Percentiles rank a stretch among this genome's conserved stretches.
These are phyloP conservation scores for Metarhizium robertsii DNA, from an alignment of 2,329 filamentous ascomycete species.

Conservation along the genomic window DNA sequence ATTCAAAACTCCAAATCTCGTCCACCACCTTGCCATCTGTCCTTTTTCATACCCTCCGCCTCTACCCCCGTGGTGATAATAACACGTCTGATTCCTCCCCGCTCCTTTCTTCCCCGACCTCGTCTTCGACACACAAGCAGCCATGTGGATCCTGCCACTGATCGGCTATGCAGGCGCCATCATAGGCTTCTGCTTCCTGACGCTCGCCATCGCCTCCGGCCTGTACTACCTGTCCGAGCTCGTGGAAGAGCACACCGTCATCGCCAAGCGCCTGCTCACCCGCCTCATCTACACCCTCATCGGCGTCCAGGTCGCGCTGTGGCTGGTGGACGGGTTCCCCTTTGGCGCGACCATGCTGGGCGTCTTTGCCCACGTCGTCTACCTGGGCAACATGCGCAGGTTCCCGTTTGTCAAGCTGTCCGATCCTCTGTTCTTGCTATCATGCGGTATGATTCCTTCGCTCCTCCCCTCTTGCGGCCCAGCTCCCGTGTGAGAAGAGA, in stretches of 20 bases:
- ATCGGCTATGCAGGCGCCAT: slow-evolving; percentile 82
- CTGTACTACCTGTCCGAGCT: slow-evolving; percentile 97
- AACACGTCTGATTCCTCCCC: background rate
- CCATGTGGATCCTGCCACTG: slow-evolving; percentile 92
- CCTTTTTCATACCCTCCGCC: background rate
- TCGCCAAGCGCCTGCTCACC: slow-evolving; percentile 79
- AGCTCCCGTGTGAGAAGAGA: no score
- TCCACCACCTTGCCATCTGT: background rate
- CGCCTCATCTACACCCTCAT: slow-evolving; percentile 80
- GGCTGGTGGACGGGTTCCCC: slow-evolving; percentile 78
- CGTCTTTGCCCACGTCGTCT: slow-evolving; percentile 72
- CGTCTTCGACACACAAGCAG: background rate
- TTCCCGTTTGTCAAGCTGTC: slow-evolving; percentile 74
- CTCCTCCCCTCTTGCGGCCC: no score
- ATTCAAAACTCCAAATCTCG: no score
- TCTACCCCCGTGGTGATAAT: background rate
- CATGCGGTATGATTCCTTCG: slow-evolving; percentile 54
- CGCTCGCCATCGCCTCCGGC: slow-evolving; percentile 92
- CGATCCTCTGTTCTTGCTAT: slow-evolving; percentile 77
- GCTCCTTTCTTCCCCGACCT: background rate
- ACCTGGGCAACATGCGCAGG: slow-evolving; percentile 73
- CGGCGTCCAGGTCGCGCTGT: slow-evolving; percentile 62
- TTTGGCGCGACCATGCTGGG: slow-evolving; percentile 64
- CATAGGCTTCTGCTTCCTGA: slow-evolving; percentile 87
- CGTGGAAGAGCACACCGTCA: slow-evolving; percentile 93